Base-by-base conservation (phyloP, 2,329 filamentous ascomycete species). In the Seiridium cupressi region DNA sequence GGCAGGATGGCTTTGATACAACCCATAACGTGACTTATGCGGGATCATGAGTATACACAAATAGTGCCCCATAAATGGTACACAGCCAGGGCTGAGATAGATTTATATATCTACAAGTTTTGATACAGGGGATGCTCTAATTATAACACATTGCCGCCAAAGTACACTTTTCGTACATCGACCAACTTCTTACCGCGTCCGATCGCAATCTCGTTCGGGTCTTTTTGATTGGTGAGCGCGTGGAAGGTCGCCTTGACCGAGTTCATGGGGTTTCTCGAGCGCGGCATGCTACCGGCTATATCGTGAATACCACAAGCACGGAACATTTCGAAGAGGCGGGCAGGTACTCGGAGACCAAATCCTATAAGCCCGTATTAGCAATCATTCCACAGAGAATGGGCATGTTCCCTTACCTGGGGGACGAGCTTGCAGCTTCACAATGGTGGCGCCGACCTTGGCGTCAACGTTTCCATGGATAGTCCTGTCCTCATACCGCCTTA, bases 211-310 rank as follows among this genome's bases (percentile, higher is more conserved):
- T 94, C 88, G 74, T 98, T 92, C 36, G 95, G 95, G 71, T 96
- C 83, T 62, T 86, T 86, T 80, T 99, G 95, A 79, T 82, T 90
- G 74, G 86, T 85, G 63, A 99, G 81, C 4, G 93, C 94, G 74
- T 94, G 76, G 76, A 91, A 91, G 46, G 92, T 85, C 11, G 95
- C 95, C 80, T 97, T 97, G 78, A 97, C 90, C 18, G 93, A 92
- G 81, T 99, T 99, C 93, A 98, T 97, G 67, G 93, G 92, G 82
- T 97, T 98, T 70, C 93, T 87, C 63, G 92, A 92, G 51, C 94
- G 89, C 44, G 89, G 88, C 63, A 96, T 93, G 66, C 85, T 85
- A 54, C 92, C 93, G 13, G 93, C 85, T 40, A 99, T 85, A 74
- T 99, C 95, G 64, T 89, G 83, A 70, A 99, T 92, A 65, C 95